These are phyloP conservation scores for Plenodomus biglobosus DNA, from an alignment of 2,329 filamentous ascomycete genomes.

Conservation along the genomic window DNA sequence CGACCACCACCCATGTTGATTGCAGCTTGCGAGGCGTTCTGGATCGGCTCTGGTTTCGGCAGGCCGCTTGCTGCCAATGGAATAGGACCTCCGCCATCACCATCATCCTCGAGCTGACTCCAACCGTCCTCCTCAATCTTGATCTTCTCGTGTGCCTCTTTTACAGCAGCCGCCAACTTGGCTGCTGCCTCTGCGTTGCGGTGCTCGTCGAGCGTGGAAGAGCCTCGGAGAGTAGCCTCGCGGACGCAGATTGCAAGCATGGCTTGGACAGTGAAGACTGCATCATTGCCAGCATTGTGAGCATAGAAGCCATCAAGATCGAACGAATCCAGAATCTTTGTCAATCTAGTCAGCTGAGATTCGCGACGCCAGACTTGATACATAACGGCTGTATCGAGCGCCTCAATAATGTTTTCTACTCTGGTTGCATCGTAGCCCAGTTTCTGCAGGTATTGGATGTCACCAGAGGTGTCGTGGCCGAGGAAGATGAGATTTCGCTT, in stretches of 20 bases:
- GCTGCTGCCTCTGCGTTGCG: conserved; percentile 25
- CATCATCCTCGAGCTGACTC: conserved; percentile 39
- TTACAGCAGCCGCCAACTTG: conserved; percentile 24
- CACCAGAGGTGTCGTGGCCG: conserved; percentile 70
- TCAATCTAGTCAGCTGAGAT: conserved; percentile 59
- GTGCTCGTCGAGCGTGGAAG: conserved; percentile 25
- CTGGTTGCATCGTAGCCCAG: conserved; percentile 64
- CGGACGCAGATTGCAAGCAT: conserved; percentile 65
- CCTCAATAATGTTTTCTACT: conserved; percentile 60
- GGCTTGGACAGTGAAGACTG: conserved; percentile 73
- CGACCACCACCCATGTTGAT: not conserved
- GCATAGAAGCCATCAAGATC: conserved; percentile 64
- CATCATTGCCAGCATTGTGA: conserved; percentile 90
- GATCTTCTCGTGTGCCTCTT: conserved; percentile 44
- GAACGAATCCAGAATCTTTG: conserved; percentile 63
- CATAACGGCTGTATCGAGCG: conserved; percentile 72
- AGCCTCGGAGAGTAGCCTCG: conserved; percentile 43
- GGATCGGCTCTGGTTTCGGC: not conserved
- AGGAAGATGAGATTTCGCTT: conserved; percentile 71
- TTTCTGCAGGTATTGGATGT: conserved; percentile 67
- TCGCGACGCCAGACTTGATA: conserved; percentile 64
- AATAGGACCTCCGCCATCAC: conserved; percentile 41
- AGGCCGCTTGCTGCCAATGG: conserved; percentile 13
- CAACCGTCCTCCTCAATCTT: conserved; percentile 43
- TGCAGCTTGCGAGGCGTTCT: not conserved